phyloP scores from a whole-genome alignment of 345 rosid species.

The Sonneratia caseolaris region DNA sequence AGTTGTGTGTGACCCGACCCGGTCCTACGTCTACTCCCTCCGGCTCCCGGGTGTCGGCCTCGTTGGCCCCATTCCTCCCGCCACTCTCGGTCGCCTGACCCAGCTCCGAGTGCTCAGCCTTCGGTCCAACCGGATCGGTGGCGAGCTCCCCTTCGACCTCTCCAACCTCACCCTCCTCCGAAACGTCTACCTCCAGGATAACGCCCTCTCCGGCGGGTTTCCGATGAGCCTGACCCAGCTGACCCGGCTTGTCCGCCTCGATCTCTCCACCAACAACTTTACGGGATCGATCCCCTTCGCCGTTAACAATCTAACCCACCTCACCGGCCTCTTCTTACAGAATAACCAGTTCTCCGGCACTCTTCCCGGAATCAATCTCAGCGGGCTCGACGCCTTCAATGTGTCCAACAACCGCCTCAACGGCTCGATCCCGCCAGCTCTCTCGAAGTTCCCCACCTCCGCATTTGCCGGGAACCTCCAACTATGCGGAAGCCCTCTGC shows the following conservation, averaged over 20 bases:
- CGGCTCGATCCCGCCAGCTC: conserved; percentile 61
- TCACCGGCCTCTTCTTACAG: conserved; percentile 54
- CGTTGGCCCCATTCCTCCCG: conserved; percentile 57
- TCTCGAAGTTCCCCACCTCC: conserved; percentile 33
- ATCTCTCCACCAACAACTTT: conserved; percentile 74
- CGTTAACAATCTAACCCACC: conserved; percentile 61
- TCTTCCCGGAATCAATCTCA: conserved; percentile 43
- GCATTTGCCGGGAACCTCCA: conserved; percentile 62
- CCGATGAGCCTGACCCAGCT: conserved; percentile 49
- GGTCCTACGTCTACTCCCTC: conserved; percentile 43
- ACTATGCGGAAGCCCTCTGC: conserved; percentile 80
- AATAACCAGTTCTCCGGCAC: conserved; percentile 59
- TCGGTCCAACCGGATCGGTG: conserved; percentile 69
- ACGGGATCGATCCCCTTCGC: conserved; percentile 60
- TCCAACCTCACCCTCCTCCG: conserved; percentile 61
- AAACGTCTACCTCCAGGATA: conserved; percentile 61
- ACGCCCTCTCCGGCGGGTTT: conserved; percentile 53
- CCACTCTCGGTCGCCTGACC: conserved; percentile 56
- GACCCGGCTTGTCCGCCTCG: conserved; percentile 56
- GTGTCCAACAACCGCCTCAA: conserved; percentile 71
- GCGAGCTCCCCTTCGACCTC: conserved; percentile 78
- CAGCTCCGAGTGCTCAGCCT: conserved; percentile 85
- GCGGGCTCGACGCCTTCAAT: conserved; percentile 32
- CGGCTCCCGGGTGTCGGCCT: conserved; percentile 86
- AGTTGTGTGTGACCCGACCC: conserved; percentile 48